Percentiles rank a stretch among this genome's conserved stretches.
Evolutionary conservation across 1,139 yeast species (phyloP).

Genomic region (Blastobotrys raffinosifermentans): DNA sequence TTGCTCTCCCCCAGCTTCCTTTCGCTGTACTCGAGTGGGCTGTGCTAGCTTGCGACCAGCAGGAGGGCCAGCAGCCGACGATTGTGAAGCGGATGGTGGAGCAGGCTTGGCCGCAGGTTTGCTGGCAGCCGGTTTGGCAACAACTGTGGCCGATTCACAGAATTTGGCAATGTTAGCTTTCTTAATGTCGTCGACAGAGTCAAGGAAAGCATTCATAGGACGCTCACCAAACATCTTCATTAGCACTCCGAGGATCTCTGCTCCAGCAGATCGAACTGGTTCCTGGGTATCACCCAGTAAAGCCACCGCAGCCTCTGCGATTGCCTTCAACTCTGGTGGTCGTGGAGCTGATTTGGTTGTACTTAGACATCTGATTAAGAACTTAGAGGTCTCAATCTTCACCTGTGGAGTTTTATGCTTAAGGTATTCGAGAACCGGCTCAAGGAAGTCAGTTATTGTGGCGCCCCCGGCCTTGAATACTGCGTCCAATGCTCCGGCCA

Average conservation of each 20-base stretch:
- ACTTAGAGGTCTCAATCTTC: conserved; percentile 62
- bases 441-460: conserved; percentile 50
- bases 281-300: conserved; percentile 78
- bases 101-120: conserved; percentile 16
- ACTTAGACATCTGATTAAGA: conserved; percentile 58
- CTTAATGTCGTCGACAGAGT: conserved; percentile 64
- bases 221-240: conserved; percentile 79
- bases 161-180: conserved; percentile 60
- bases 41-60: conserved; percentile 11
- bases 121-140: conserved; percentile 32
- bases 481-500: conserved; percentile 60
- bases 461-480: conserved; percentile 38
- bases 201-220: conserved; percentile 54
- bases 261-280: conserved; percentile 73
- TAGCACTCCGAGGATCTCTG: conserved; percentile 73
- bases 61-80: conserved; percentile 20
- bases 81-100: conserved; percentile 19
- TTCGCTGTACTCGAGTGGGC: conserved; percentile 6
- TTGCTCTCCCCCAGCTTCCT: conserved; percentile 7
- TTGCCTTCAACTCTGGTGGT: conserved; percentile 47
- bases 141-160: conserved; percentile 52
- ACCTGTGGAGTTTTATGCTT: conserved; percentile 81
- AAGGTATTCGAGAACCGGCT: conserved; percentile 54
- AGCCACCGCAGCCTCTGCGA: conserved; percentile 52
- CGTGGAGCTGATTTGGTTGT: conserved; percentile 47